A percentile compares a stretch with the other conserved stretches of the same genome.
Conservation (phyloP, 1,284 basidiomycete genomes). For the Mycosarcoma mackinlayi region DNA sequence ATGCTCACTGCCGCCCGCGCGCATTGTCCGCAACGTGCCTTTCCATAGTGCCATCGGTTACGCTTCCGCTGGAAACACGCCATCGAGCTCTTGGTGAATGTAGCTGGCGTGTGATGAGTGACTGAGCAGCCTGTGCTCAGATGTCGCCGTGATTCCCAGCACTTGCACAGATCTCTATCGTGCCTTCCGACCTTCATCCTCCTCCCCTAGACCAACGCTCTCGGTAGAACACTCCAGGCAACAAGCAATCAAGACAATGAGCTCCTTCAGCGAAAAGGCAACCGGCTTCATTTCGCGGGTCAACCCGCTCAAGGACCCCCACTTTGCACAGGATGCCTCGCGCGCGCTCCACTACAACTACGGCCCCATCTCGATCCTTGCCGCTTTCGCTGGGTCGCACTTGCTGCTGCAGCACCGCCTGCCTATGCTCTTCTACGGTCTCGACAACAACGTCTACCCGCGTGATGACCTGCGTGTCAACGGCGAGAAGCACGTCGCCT, state of each 20-base stretch:
- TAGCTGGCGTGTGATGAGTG: neutral
- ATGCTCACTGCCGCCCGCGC: no score
- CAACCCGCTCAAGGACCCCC: constrained; percentile 47
- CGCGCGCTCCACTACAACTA: constrained; percentile 42
- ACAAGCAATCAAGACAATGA: constrained; percentile 12
- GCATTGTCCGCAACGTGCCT: constrained; percentile 22
- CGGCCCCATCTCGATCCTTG: constrained; percentile 47
- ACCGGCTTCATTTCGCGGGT: constrained; percentile 36
- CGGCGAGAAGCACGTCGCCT: constrained; percentile 42
- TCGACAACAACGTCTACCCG: constrained; percentile 49
- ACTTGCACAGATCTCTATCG: no score
- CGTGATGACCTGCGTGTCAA: constrained; percentile 38
- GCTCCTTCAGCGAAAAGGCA: constrained; percentile 35
- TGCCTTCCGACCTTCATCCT: constrained; percentile 1
- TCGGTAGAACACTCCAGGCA: neutral
- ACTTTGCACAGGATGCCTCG: constrained; percentile 31
- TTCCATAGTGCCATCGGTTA: no score
- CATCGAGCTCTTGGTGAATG: neutral
- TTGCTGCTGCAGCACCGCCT: constrained; percentile 46
- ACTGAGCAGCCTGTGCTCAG: constrained; percentile 12
- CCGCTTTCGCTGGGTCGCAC: constrained; percentile 51
- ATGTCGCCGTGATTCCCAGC: neutral
- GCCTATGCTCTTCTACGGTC: constrained; percentile 44
- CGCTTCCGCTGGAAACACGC: neutral
- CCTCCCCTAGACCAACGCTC: neutral